These are phyloP conservation scores for Aspergillus glaucus DNA, from an alignment of 2,329 filamentous ascomycete genomes.

Conservation along the genomic window DNA sequence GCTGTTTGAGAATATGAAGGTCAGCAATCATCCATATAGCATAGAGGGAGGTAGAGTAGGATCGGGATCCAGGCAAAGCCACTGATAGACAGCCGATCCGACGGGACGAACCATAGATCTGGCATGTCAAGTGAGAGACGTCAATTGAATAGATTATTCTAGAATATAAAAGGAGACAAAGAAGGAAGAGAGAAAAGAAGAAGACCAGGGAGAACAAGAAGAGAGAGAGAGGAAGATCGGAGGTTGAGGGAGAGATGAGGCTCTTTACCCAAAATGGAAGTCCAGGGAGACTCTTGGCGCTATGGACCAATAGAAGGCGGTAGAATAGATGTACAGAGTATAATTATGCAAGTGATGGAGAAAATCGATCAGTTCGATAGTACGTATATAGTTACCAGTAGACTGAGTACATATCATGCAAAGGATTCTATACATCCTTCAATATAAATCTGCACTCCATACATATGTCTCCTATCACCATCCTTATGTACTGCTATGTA, in stretches of 20 bases:
- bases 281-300: background rate
- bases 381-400: no score
- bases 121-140: background rate
- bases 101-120: constrained; percentile 1
- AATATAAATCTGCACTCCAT: no score
- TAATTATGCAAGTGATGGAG: no score
- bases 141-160: background rate
- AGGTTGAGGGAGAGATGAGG: background rate
- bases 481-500: no score
- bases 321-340: no score
- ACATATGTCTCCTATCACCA: no score
- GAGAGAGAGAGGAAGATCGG: background rate
- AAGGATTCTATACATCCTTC: no score
- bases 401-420: no score
- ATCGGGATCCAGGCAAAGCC: background rate
- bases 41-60: background rate
- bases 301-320: no score
- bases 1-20: background rate
- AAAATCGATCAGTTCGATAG: no score
- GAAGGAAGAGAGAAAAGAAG: background rate
- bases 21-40: background rate
- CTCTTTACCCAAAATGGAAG: background rate
- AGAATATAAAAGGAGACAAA: background rate
- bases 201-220: background rate
- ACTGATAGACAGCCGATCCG: background rate